phyloP scores from a whole-genome alignment of 2,329 filamentous ascomycete species.

The Ilyonectria destructans region DNA sequence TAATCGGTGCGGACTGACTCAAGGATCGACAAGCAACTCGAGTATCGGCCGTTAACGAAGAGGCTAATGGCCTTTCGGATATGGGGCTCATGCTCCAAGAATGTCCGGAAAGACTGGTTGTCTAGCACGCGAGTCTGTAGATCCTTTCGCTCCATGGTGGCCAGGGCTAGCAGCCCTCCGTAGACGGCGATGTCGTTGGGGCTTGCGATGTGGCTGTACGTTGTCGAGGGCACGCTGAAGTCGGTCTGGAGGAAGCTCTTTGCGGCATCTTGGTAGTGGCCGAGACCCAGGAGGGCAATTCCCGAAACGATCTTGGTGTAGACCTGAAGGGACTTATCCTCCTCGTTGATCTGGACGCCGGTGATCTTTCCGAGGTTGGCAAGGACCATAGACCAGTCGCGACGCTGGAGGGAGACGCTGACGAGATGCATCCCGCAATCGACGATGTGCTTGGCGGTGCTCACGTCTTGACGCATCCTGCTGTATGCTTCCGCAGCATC shows the following conservation, averaged over 20 bases:
- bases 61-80: conserved; percentile 91
- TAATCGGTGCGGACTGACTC: conserved; percentile 89
- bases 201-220: conserved; percentile 81
- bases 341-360: conserved; percentile 63
- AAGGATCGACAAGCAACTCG: conserved; percentile 85
- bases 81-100: conserved; percentile 93
- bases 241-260: conserved; percentile 78
- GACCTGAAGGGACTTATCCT: conserved; percentile 62
- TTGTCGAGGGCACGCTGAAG: conserved; percentile 63
- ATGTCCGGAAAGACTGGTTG: conserved; percentile 85
- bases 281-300: conserved; percentile 65
- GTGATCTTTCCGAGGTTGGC: conserved; percentile 76
- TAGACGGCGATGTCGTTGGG: conserved; percentile 94
- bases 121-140: conserved; percentile 85
- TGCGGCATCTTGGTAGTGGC: conserved; percentile 76
- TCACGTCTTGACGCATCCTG: conserved; percentile 93
- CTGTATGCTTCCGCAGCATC: conserved; percentile 84
- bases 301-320: conserved; percentile 70
- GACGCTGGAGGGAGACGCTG: conserved; percentile 81
- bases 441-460: conserved; percentile 84
- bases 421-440: conserved; percentile 88
- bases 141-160: conserved; percentile 86
- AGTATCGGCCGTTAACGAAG: conserved; percentile 93
- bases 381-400: conserved; percentile 82
- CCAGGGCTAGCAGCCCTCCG: conserved; percentile 90